phyloP scores from a whole-genome alignment of 1,284 basidiomycete species.

The Porogramme epimiltina region DNA sequence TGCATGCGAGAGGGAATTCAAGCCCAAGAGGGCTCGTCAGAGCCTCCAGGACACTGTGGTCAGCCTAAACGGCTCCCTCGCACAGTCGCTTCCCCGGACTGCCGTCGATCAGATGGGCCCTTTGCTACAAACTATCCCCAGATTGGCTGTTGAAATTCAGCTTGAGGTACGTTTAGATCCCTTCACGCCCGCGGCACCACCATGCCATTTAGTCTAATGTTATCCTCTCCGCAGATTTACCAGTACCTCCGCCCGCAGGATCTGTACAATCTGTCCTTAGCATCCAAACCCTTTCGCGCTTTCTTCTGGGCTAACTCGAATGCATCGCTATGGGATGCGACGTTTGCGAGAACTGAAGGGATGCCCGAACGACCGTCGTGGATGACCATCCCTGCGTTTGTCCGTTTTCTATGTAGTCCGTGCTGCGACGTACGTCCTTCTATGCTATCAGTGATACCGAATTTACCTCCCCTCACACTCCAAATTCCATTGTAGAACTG shows the following conservation, averaged over 20 bases:
- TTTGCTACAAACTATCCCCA: too few species aligned
- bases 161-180: too few species aligned
- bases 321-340: neutral
- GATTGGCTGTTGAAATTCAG: too few species aligned
- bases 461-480: too few species aligned
- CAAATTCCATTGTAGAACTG: slow-evolving; percentile 3
- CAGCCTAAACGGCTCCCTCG: too few species aligned
- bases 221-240: neutral
- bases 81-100: too few species aligned
- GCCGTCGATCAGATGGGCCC: too few species aligned
- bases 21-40: too few species aligned
- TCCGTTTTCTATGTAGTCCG: neutral
- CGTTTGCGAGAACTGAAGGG: neutral
- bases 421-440: neutral
- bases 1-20: too few species aligned
- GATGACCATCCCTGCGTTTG: neutral
- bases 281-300: neutral
- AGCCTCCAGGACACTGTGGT: too few species aligned
- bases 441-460: too few species aligned
- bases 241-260: neutral
- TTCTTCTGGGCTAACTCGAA: neutral
- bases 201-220: neutral
- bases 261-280: neutral
- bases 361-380: neutral
- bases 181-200: too few species aligned